A percentile compares a stretch with the other conserved stretches of the same genome.
These are phyloP conservation scores for Marsdenia floribunda DNA, from an alignment of 257 asterid genomes.

Conservation along the genomic window DNA sequence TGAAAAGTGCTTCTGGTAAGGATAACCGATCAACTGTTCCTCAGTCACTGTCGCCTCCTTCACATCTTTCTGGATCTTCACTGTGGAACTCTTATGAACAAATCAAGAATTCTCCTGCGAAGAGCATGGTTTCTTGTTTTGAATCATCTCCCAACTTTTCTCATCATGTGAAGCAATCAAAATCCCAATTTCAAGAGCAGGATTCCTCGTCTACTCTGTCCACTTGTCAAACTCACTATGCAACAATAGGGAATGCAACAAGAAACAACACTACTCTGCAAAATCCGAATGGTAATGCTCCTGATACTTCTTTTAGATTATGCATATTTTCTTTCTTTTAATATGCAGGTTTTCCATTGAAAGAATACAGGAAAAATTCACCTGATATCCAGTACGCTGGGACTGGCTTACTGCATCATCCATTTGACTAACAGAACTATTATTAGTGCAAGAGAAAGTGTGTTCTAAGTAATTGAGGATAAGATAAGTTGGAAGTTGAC, in stretches of 20 bases:
- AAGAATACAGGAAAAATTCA: background rate
- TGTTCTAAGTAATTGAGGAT: background rate
- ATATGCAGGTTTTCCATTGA: background rate
- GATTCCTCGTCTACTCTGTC: constrained; percentile 51
- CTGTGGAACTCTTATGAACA: constrained; percentile 37
- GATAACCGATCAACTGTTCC: constrained; percentile 23
- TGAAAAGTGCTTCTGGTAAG: constrained; percentile 41
- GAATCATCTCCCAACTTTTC: constrained; percentile 21
- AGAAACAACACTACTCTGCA: constrained; percentile 29
- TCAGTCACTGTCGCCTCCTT: constrained; percentile 28
- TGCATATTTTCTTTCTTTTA: background rate
- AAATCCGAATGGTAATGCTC: constrained; percentile 39
- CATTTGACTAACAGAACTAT: background rate
- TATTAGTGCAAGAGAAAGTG: background rate
- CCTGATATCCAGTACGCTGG: background rate
- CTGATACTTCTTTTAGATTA: background rate
- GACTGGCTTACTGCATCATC: background rate
- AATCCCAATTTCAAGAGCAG: constrained; percentile 38
- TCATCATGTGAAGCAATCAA: constrained; percentile 30
- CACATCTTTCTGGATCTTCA: constrained; percentile 33
- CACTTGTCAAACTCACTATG: constrained; percentile 36
- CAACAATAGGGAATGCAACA: constrained; percentile 26
- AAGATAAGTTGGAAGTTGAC: background rate
- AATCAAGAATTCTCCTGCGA: constrained; percentile 28
- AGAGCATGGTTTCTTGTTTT: constrained; percentile 20